Evolutionary conservation across 2,329 filamentous ascomycete species (phyloP).

Genomic region (Alternaria tenuissima): DNA sequence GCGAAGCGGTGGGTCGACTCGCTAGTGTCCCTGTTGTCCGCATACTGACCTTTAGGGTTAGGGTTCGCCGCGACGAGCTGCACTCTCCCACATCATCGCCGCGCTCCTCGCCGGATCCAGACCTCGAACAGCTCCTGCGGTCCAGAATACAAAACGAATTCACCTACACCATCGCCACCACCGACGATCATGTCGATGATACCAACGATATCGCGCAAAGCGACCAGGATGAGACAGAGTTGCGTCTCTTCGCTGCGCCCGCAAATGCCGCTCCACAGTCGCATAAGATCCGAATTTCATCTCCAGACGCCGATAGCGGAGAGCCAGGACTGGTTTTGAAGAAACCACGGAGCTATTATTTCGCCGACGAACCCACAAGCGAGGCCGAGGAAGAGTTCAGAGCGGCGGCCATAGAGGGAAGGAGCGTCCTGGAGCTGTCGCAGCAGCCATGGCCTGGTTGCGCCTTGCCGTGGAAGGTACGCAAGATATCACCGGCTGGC

Average conservation of each 20-base stretch:
- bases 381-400: constrained; percentile 32
- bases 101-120: constrained; percentile 47
- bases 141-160: constrained; percentile 35
- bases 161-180: constrained; percentile 27
- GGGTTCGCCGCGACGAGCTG: constrained; percentile 48
- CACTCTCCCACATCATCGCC: constrained; percentile 44
- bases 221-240: constrained; percentile 44
- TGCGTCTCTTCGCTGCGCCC: constrained; percentile 46
- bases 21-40: neutral
- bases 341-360: constrained; percentile 46
- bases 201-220: constrained; percentile 13
- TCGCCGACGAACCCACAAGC: constrained; percentile 39
- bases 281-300: constrained; percentile 44
- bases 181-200: constrained; percentile 1
- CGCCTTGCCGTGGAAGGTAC: constrained; percentile 48
- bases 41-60: constrained; percentile 23
- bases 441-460: constrained; percentile 45
- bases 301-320: constrained; percentile 34
- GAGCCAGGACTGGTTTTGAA: constrained; percentile 42
- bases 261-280: constrained; percentile 30
- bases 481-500: constrained; percentile 37
- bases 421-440: constrained; percentile 40
- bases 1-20: constrained; percentile 34
- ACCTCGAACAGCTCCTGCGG: constrained; percentile 41
- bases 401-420: constrained; percentile 40